Base-by-base conservation (phyloP, 2,329 filamentous ascomycete genomes). In the Fusarium robinianum region DNA sequence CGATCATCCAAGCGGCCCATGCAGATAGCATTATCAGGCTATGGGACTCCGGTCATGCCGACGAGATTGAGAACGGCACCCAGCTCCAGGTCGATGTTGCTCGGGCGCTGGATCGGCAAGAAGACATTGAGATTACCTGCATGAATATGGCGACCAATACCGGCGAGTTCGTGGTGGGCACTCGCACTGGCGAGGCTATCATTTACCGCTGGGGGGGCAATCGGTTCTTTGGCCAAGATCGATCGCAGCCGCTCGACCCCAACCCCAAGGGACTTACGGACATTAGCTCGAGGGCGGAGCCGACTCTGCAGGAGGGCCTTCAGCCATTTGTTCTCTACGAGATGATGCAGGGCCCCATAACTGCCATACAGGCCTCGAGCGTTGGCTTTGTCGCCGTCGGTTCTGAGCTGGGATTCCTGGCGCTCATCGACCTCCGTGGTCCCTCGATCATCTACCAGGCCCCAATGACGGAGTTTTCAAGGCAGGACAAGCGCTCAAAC, bases 181-280 rank as follows among this genome's bases (percentile, higher is more conserved):
- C 92, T 4, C 78, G 77, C 45, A 83, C 80, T 23, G 94, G 94
- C n/a, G 94, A 99, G 66, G 76, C 95, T 1, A 79, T 90, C 2
- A 73, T 97, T 10, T 97, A 92, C 64, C 79, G 88, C 55, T 97
- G 92, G 90, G 89, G 85, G n/a, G 74, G 75, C 18, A 97, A 97
- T 65, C 78, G 80, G 44, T 81, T 81, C 46, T 83, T 79, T 51
- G 90, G 89, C 9, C 77, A 79, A 47, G 83, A 88, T 29, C 72
- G 74, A 40, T 41, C 61, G 7, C 61, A 63, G 44, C 79, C 66
- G 42, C 75, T 73, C 17, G 79, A 79, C 55, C 74, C 80, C 11
- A 84, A 81, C 10, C 80, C 84, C 1, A 87, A 84, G n/a, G 81
- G 78, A 2, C 71, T 96, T 45, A 87, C 85, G 4, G 82, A 89